Evolutionary conservation across 2,329 filamentous ascomycete species (phyloP).

Genomic region (Capronia americana): DNA sequence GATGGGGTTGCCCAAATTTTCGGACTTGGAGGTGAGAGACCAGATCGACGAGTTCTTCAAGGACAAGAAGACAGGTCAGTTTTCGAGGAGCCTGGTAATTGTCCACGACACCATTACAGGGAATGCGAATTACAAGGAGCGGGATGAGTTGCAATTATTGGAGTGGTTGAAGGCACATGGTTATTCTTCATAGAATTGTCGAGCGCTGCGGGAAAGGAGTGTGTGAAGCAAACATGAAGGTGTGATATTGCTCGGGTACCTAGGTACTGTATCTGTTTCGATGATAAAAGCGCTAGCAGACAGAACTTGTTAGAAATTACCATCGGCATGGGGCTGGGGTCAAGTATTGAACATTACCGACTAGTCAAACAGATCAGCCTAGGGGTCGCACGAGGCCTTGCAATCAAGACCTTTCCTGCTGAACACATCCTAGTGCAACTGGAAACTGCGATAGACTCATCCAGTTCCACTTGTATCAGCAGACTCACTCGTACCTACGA

Average conservation of each 20-base stretch:
- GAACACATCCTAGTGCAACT: too few relatives aligned
- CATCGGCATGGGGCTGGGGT: too few relatives aligned
- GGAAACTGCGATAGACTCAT: too few relatives aligned
- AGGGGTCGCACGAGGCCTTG: too few relatives aligned
- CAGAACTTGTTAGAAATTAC: background rate
- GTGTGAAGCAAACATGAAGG: background rate
- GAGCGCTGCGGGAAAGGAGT: background rate
- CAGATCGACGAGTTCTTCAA: slow-evolving; percentile 87
- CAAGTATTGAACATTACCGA: background rate
- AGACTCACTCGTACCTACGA: too few relatives aligned
- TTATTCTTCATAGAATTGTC: slow-evolving; percentile 54
- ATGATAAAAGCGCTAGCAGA: background rate
- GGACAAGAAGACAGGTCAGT: slow-evolving; percentile 76
- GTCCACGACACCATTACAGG: slow-evolving; percentile 85
- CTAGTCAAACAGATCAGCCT: too few relatives aligned
- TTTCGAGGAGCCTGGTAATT: slow-evolving; percentile 83
- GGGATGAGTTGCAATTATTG: slow-evolving; percentile 74
- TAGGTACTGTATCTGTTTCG: background rate
- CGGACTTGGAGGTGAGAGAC: slow-evolving; percentile 69
- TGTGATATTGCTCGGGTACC: background rate
- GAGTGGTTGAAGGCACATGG: slow-evolving; percentile 76
- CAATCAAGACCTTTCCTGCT: too few relatives aligned
- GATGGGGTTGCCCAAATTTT: slow-evolving; percentile 77
- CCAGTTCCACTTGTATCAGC: too few relatives aligned
- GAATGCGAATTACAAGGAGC: slow-evolving; percentile 78